These are phyloP conservation scores for Funneliformis mosseae DNA, from an alignment of 192 early-diverging fungal species.

Conservation along the genomic window DNA sequence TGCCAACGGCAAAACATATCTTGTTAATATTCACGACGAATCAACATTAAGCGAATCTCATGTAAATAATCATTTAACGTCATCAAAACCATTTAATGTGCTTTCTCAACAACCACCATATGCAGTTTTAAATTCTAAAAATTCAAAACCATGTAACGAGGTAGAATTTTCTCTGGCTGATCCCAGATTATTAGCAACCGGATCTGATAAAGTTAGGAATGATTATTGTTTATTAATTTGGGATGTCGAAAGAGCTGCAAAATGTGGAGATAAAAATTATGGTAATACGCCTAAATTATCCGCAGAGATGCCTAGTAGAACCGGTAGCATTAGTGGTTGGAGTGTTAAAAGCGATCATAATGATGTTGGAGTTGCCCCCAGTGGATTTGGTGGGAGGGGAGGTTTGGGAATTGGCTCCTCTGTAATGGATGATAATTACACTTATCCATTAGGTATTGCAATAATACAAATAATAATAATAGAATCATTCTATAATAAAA, in stretches of 20 bases:
- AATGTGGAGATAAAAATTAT: constrained; percentile 3
- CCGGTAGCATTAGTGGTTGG: constrained; percentile 22
- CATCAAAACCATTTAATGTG: background rate
- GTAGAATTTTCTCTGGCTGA: constrained; percentile 70
- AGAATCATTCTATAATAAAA: background rate
- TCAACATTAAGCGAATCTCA: background rate
- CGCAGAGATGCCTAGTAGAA: constrained; percentile 1
- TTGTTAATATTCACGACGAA: constrained; percentile 33
- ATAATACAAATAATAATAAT: background rate
- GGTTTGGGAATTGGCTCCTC: background rate
- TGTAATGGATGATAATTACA: background rate
- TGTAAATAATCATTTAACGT: constrained; percentile 17
- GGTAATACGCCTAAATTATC: background rate
- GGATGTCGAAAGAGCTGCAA: constrained; percentile 60
- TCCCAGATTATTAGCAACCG: constrained; percentile 62
- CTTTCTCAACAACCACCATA: constrained; percentile 41
- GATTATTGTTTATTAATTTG: constrained; percentile 74
- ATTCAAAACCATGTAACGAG: constrained; percentile 68
- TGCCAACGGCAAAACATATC: constrained; percentile 57
- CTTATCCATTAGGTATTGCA: background rate
- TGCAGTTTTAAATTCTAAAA: constrained; percentile 48
- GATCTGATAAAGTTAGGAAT: constrained; percentile 75
- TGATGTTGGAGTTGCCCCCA: background rate
- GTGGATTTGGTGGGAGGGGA: background rate
- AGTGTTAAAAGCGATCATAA: constrained; percentile 8